phyloP scores from a whole-genome alignment of 106 monocot genomes.

The Posidonia australis region DNA sequence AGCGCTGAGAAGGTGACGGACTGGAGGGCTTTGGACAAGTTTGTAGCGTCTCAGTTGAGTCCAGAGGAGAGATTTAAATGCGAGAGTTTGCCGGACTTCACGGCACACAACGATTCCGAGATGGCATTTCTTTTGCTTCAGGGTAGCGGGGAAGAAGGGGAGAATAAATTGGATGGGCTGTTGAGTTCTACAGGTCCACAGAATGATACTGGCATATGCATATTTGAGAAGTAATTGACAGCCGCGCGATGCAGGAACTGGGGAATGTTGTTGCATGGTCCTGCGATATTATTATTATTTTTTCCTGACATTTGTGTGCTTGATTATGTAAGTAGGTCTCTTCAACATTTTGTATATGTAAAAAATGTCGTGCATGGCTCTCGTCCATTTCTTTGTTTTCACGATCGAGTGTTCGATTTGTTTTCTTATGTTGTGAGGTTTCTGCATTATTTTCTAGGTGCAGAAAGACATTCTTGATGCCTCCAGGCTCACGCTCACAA shows the following conservation, averaged over 20 bases:
- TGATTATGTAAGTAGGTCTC: no score
- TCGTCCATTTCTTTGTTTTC: no score
- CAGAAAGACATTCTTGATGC: no score
- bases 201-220: slow-evolving; percentile 13
- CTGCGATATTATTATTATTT: no score
- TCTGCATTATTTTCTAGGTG: background rate
- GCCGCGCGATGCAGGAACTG: no score
- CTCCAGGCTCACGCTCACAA: no score
- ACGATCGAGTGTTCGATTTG: no score
- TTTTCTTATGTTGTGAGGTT: background rate
- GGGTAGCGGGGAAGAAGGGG: slow-evolving; percentile 10
- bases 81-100: background rate
- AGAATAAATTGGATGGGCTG: slow-evolving; percentile 14
- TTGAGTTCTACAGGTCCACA: no score
- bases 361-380: no score
- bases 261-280: no score
- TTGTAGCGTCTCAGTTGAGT: slow-evolving; percentile 82
- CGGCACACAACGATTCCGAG: background rate
- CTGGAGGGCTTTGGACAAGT: slow-evolving; percentile 81
- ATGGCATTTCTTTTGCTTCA: slow-evolving; percentile 23
- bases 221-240: slow-evolving; percentile 35
- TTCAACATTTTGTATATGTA: no score
- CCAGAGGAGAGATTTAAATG: slow-evolving; percentile 24
- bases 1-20: slow-evolving; percentile 38
- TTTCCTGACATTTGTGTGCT: no score